phyloP scores from a whole-genome alignment of 1,139 yeast genomes.

The Petasospora rhodanensis region DNA sequence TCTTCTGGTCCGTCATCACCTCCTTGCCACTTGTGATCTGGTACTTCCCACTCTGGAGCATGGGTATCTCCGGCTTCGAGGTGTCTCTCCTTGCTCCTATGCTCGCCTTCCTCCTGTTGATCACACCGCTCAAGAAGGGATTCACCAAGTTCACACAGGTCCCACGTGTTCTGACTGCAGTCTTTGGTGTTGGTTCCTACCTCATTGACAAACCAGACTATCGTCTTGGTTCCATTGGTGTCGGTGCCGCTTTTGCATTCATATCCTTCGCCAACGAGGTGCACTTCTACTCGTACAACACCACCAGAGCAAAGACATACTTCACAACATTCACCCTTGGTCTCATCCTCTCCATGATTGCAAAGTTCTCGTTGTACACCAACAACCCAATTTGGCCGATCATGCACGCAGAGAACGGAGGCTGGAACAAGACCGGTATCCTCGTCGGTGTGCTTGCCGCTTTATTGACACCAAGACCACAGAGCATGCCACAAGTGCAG shows the following conservation, averaged over 20 bases:
- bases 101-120: constrained; percentile 51
- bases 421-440: constrained; percentile 73
- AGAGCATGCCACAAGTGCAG: constrained; percentile 13
- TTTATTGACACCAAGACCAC: constrained; percentile 47
- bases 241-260: constrained; percentile 62
- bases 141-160: constrained; percentile 43
- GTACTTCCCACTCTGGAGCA: constrained; percentile 97
- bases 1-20: constrained; percentile 82
- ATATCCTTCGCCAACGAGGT: constrained; percentile 62
- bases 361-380: constrained; percentile 73
- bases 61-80: constrained; percentile 97
- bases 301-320: constrained; percentile 29
- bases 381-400: constrained; percentile 97
- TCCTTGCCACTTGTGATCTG: constrained; percentile 83
- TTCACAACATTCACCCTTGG: constrained; percentile 68
- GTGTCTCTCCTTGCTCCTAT: constrained; percentile 56
- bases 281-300: constrained; percentile 35
- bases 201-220: constrained; percentile 60
- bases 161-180: constrained; percentile 52
- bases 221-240: constrained; percentile 60
- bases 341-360: constrained; percentile 62
- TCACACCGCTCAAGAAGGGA: constrained; percentile 47
- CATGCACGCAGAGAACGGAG: constrained; percentile 82
- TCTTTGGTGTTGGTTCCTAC: constrained; percentile 75
- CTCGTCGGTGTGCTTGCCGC: constrained; percentile 64